Base-by-base conservation (phyloP, 2,329 filamentous ascomycete genomes). In the Diaporthe humulicola region DNA sequence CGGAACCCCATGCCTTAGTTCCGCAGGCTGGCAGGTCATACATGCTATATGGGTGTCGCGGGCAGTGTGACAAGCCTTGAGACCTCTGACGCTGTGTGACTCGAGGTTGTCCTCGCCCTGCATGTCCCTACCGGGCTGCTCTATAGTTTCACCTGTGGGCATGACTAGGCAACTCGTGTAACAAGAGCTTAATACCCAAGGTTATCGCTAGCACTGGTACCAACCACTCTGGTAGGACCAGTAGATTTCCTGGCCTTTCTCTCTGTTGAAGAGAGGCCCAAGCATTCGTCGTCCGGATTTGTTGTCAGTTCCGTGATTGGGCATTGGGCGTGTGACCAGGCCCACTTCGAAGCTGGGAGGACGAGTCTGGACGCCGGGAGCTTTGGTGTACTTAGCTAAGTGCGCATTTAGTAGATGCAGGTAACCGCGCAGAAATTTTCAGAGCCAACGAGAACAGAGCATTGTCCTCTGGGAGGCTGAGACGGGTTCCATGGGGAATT, bases 11-110 rank as follows among this genome's bases (percentile, higher is more conserved):
- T 50, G 40, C 38, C 19, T 64, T 64, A 33, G 42, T 22, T 3
- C 19, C 17, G 28, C 60, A 50, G 60, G 50, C 17, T 50, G 60
- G 60, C 42, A 66, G 42, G 28, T 15, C 60, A 48, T 22, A 50
- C 60, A 22, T 66, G 10, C 25, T 22, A 8, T n/a, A 17, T 22
- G 30, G 10, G 40, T 45, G 15, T 48, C 2, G 17, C 42, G n/a
- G 57, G 36, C 38, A n/a, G 58, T 30, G 38, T 28, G 58, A 28
- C 40, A 66, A 66, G 30, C 19, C 42, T 50, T 33, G 28, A 50
- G 40, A 66, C 61, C 19, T 36, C 42, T 67, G 42, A 67, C n/a
- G 61, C 30, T 17, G 61, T 67, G 61, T 52, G 14, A 52, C 45
- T n/a, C 28, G 28, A 52, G 19, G 22, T 30, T 52, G 45, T 52